Evolutionary conservation across 1,139 yeast genomes (phyloP), one percentile per base, ranked within the genome.

Genomic region (Geotrichum restrictum): DNA sequence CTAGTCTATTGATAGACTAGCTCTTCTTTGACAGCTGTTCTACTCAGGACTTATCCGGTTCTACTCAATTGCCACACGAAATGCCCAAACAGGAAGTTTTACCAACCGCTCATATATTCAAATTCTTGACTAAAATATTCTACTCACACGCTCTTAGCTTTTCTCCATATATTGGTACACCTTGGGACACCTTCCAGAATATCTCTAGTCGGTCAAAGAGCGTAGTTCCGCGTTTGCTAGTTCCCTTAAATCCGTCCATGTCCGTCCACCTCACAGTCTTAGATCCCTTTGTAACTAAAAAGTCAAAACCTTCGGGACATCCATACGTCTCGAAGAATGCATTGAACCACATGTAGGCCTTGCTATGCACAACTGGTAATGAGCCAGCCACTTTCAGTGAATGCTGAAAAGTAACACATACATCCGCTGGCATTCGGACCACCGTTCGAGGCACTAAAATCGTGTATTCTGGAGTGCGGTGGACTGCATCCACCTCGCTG

Each of bases 221-320:
- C 54, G 72, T 72, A 3, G 70, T 55, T 0, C 95, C 94, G 49
- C 76, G 75, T 47, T 73, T 72, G 14, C 65, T 61, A 0, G 82
- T 74, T 0, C 95, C 96, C 57, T 76, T 76, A 59, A 74, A 75
- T 0, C 96, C 96, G 63, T 88, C 96, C 56, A 85, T 68, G 1
- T 80, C 76, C 2, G 73, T 72, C 94, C 91, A 85, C 5, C 55
- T 48, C 3, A 71, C 62, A 7, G 56, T 52, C 42, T 67, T 62
- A 36, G 62, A 52, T 43, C 68, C 63, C 37, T 56, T 51, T 31
- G 52, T 48, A 19, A 51, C 53, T 31, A 45, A 41, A 32, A 51
- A 53, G 34, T 55, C 53, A 46, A 56, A 53, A 2, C 57, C 58
- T 1, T 51, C 51, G 19, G 55, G 48, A n/a, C 54, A 45, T 14